Percentiles rank a stretch among this genome's conserved stretches.
phyloP scores from a whole-genome alignment of 192 early-diverging fungal species.

The Podila horticola region DNA sequence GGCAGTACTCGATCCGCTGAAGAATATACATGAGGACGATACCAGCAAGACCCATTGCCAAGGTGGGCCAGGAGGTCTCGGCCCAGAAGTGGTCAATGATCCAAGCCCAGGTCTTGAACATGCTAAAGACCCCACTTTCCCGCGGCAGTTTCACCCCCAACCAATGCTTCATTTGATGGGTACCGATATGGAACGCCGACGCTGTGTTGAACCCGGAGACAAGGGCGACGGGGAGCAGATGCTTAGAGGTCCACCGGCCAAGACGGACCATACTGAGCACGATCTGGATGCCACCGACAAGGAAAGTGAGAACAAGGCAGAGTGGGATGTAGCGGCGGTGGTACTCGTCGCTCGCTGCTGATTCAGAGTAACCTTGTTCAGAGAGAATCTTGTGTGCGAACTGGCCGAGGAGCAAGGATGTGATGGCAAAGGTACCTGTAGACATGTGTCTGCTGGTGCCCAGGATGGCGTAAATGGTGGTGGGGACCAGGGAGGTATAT shows the following conservation, averaged over 20 bases:
- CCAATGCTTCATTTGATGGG: constrained; percentile 40
- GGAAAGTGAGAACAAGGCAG: constrained; percentile 39
- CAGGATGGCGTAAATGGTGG: constrained; percentile 33
- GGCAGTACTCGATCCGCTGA: constrained; percentile 29
- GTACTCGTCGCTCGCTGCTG: constrained; percentile 21
- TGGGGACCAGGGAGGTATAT: constrained; percentile 51
- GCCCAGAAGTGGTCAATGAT: constrained; percentile 36
- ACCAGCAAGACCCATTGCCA: constrained; percentile 37
- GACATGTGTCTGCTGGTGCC: constrained; percentile 55
- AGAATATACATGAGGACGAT: constrained; percentile 44
- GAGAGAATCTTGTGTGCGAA: constrained; percentile 37
- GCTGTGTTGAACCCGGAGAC: constrained; percentile 54
- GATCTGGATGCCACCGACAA: constrained; percentile 45
- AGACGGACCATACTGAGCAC: constrained; percentile 46
- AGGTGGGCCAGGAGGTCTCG: constrained; percentile 28
- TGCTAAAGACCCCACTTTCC: constrained; percentile 36
- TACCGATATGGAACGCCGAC: constrained; percentile 51
- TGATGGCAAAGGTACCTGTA: constrained; percentile 53
- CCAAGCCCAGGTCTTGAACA: constrained; percentile 48
- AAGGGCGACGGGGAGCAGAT: constrained; percentile 35
- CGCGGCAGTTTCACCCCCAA: constrained; percentile 36
- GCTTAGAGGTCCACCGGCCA: constrained; percentile 39
- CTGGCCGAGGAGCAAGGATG: constrained; percentile 50
- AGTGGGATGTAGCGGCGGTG: constrained; percentile 34
- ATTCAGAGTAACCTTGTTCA: constrained; percentile 23